Percentiles rank a stretch among this genome's conserved stretches.
These are phyloP conservation scores for Trichoderma afroharzianum DNA, from an alignment of 2,329 filamentous ascomycete species.

Conservation along the genomic window DNA sequence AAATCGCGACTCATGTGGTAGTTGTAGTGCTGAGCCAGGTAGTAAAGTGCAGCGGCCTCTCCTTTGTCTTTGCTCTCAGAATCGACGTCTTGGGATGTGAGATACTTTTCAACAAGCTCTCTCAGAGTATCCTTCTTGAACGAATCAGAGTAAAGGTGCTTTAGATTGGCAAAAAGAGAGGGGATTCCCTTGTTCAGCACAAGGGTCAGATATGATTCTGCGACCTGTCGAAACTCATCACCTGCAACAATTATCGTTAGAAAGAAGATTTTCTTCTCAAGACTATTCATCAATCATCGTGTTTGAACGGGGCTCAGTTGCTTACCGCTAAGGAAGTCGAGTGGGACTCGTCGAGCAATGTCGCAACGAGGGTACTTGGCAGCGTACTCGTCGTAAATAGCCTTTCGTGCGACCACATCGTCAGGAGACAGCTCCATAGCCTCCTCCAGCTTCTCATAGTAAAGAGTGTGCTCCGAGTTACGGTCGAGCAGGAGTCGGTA, in stretches of 20 bases:
- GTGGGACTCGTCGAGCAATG: conserved; percentile 76
- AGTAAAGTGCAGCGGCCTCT: conserved; percentile 79
- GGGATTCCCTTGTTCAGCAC: conserved; percentile 93
- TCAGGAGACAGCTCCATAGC: conserved; percentile 58
- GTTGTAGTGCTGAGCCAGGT: conserved; percentile 95
- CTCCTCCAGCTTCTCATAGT: conserved; percentile 75
- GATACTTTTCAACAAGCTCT: conserved; percentile 73
- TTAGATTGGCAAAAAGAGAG: conserved; percentile 94
- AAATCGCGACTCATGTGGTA: conserved; percentile 85
- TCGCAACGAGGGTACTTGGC: conserved; percentile 79
- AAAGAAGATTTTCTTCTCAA: neutral
- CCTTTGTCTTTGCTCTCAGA: conserved; percentile 53
- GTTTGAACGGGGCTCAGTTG: neutral
- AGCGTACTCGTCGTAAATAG: conserved; percentile 73
- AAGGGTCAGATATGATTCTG: conserved; percentile 71
- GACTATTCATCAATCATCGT: neutral
- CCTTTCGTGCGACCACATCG: conserved; percentile 63
- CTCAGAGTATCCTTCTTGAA: conserved; percentile 76
- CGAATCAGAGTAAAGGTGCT: conserved; percentile 78
- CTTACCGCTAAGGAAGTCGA: conserved; percentile 79
- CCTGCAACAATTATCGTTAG: conserved; percentile 41
- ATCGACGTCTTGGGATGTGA: conserved; percentile 55
- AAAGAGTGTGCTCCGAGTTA: conserved; percentile 81
- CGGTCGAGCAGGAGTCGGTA: conserved; percentile 79
- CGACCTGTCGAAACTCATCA: conserved; percentile 74